Conservation (phyloP, 108 stramenopile species). For the Nitzschia sp. region DNA sequence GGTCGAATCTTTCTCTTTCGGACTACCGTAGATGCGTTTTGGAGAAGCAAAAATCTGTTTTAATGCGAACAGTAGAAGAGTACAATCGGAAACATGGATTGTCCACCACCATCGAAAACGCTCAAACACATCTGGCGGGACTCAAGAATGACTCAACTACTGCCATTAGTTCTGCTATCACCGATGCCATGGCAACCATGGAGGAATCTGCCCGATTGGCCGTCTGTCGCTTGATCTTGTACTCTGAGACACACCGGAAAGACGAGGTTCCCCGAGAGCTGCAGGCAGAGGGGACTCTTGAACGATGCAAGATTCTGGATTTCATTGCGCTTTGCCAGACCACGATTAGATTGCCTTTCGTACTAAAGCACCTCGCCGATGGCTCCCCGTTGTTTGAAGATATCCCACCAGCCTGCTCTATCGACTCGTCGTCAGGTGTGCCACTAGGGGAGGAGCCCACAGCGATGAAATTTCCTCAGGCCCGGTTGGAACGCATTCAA, state of each 20-base stretch:
- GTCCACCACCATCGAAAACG: conserved; percentile 2
- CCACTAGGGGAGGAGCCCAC: not conserved
- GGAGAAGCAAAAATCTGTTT: conserved; percentile 17
- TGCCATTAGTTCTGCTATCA: not conserved
- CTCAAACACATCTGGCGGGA: conserved; percentile 29
- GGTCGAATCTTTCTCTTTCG: not conserved
- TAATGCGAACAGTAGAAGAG: conserved; percentile 5
- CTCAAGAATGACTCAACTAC: conserved; percentile 10
- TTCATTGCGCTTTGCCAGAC: conserved; percentile 53
- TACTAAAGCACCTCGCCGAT: conserved; percentile 31
- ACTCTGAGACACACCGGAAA: conserved; percentile 11
- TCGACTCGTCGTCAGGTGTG: not conserved
- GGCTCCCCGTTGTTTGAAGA: conserved; percentile 31
- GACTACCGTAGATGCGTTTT: conserved; percentile 31
- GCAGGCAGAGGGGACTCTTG: conserved; percentile 18
- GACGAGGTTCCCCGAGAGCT: not conserved
- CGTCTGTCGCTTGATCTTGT: conserved; percentile 34
- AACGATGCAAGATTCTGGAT: conserved; percentile 48
- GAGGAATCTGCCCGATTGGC: conserved; percentile 44
- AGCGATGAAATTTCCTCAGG: conserved; percentile 24
- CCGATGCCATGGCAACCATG: conserved; percentile 25
- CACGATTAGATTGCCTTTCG: conserved; percentile 41
- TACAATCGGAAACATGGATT: conserved; percentile 17
- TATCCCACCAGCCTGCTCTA: too few species aligned
- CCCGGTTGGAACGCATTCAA: conserved; percentile 54